Percentiles rank a stretch among this genome's conserved stretches.
Conservation (phyloP, 2,329 filamentous ascomycete genomes). For the Penicillium frequentans region DNA sequence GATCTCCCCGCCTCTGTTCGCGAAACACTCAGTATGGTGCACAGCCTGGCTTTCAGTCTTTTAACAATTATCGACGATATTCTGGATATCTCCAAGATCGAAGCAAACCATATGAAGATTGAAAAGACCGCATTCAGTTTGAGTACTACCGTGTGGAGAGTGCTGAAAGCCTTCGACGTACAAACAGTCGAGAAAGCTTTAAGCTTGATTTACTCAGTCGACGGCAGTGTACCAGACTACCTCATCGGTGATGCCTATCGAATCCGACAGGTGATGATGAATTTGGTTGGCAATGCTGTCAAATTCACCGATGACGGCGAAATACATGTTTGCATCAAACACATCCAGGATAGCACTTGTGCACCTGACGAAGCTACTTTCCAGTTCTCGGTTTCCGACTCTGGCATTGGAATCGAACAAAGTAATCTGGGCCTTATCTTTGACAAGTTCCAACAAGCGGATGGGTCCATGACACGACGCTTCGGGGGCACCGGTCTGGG, state of each 20-base stretch:
- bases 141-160: conserved; percentile 89
- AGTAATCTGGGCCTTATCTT: conserved; percentile 95
- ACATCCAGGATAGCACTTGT: conserved; percentile 57
- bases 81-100: conserved; percentile 69
- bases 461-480: conserved; percentile 90
- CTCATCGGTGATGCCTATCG: conserved; percentile 93
- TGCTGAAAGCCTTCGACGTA: conserved; percentile 88
- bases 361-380: conserved; percentile 77
- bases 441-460: conserved; percentile 95
- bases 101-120: conserved; percentile 93
- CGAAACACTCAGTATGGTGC: conserved; percentile 95
- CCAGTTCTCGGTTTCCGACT: conserved; percentile 90
- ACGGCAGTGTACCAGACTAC: conserved; percentile 86
- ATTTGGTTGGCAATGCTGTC: conserved; percentile 92
- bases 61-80: conserved; percentile 88
- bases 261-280: conserved; percentile 88
- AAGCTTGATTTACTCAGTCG: conserved; percentile 85
- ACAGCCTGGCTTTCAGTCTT: conserved; percentile 88
- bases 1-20: conserved; percentile 87
- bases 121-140: conserved; percentile 94
- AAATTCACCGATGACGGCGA: conserved; percentile 95
- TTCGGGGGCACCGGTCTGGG: conserved; percentile 92
- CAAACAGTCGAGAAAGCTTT: conserved; percentile 94
- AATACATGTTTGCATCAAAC: conserved; percentile 81
- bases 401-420: conserved; percentile 87